Evolutionary conservation across 306 rosid species (phyloP).

Genomic region (Cucumis sativus): Cucumber_9930_V3 NC_026661.2:4182001-4182500

Average conservation of each 20-base stretch:
- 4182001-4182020: not conserved
- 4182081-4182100: slow-evolving; percentile 30
- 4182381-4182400: not conserved
- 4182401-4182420: not conserved
- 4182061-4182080: slow-evolving; percentile 15
- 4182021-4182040: not conserved
- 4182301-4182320: slow-evolving; percentile 27
- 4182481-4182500: no score
- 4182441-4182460: no score
- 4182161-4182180: slow-evolving; percentile 32
- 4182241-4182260: slow-evolving; percentile 29
- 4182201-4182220: slow-evolving; percentile 30
- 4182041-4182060: not conserved
- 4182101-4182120: slow-evolving; percentile 33
- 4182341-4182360: slow-evolving; percentile 32
- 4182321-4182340: slow-evolving; percentile 44
- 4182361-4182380: not conserved
- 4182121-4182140: slow-evolving; percentile 40
- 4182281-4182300: slow-evolving; percentile 31
- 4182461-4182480: no score
- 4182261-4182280: slow-evolving; percentile 38
- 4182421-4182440: no score
- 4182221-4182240: slow-evolving; percentile 23
- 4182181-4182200: slow-evolving; percentile 30
- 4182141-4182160: slow-evolving; percentile 35